Percentiles rank a stretch among this genome's conserved stretches.
Evolutionary conservation across 768 basidiomycete genomes (phyloP).

Genomic region (Suillus discolor): DNA sequence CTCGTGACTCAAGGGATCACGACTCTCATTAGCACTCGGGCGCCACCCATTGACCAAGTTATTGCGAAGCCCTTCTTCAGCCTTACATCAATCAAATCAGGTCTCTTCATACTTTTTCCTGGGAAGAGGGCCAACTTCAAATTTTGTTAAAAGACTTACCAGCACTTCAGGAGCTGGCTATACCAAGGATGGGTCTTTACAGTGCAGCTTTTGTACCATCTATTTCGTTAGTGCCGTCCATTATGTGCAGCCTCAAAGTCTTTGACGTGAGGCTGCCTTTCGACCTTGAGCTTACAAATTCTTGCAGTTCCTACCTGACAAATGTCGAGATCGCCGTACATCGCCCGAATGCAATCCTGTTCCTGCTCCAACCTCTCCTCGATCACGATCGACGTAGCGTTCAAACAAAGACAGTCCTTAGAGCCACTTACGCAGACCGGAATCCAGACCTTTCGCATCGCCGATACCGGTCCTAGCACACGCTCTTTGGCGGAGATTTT

Average conservation of each 20-base stretch:
- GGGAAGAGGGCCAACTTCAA: no score
- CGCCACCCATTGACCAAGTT: not conserved
- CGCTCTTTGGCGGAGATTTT: not conserved
- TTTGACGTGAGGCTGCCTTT: no score
- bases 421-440: conserved; percentile 15
- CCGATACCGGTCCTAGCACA: not conserved
- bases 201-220: no score
- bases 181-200: no score
- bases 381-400: conserved; percentile 3
- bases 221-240: no score
- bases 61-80: not conserved
- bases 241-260: no score
- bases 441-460: conserved; percentile 16
- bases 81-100: not conserved
- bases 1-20: not conserved
- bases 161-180: not conserved
- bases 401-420: not conserved
- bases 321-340: not conserved
- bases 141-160: not conserved
- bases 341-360: not conserved
- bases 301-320: not conserved
- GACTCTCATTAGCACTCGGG: not conserved
- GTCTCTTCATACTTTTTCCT: no score
- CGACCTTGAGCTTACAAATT: no score
- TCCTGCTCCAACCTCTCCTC: conserved; percentile 21